phyloP scores from a whole-genome alignment of 2,329 filamentous ascomycete genomes.

The Alternaria viburni region DNA sequence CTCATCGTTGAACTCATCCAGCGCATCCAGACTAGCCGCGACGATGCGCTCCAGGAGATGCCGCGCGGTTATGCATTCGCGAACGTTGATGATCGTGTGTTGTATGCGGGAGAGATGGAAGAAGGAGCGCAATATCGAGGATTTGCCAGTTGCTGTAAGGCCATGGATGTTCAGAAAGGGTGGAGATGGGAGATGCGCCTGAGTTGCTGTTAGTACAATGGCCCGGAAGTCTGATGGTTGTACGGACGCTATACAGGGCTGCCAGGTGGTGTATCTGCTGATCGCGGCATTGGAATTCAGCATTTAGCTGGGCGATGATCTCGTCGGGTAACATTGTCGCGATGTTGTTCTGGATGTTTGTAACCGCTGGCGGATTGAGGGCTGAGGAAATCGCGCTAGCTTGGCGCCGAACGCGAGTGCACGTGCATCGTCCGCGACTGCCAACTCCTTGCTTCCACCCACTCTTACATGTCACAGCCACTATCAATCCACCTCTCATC shows the following conservation, averaged over 20 bases:
- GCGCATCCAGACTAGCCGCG: slow-evolving; percentile 54
- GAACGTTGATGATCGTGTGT: slow-evolving; percentile 70
- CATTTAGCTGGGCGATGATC: slow-evolving; percentile 43
- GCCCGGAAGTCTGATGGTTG: too few relatives aligned
- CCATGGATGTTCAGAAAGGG: slow-evolving; percentile 82
- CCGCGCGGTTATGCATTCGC: slow-evolving; percentile 78
- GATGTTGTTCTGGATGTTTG: not conserved
- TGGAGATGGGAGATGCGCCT: slow-evolving; percentile 72
- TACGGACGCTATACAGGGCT: slow-evolving; percentile 53
- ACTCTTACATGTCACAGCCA: too few relatives aligned
- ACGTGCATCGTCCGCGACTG: slow-evolving; percentile 20
- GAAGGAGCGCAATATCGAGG: slow-evolving; percentile 68
- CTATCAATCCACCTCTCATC: too few relatives aligned
- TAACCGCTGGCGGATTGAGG: not conserved
- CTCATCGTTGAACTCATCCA: slow-evolving; percentile 50
- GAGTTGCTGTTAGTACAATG: slow-evolving; percentile 23
- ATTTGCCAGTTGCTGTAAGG: slow-evolving; percentile 86
- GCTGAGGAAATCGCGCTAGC: slow-evolving; percentile 21
- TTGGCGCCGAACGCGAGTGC: slow-evolving; percentile 23
- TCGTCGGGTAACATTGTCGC: slow-evolving; percentile 48
- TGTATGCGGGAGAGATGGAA: slow-evolving; percentile 60
- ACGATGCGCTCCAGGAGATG: slow-evolving; percentile 78
- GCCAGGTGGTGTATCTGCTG: slow-evolving; percentile 56
- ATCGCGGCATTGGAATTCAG: slow-evolving; percentile 53
- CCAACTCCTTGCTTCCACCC: not conserved